Evolutionary conservation across 257 asterid genomes (phyloP).

Genomic region (Ligustrum vulgare): DNA sequence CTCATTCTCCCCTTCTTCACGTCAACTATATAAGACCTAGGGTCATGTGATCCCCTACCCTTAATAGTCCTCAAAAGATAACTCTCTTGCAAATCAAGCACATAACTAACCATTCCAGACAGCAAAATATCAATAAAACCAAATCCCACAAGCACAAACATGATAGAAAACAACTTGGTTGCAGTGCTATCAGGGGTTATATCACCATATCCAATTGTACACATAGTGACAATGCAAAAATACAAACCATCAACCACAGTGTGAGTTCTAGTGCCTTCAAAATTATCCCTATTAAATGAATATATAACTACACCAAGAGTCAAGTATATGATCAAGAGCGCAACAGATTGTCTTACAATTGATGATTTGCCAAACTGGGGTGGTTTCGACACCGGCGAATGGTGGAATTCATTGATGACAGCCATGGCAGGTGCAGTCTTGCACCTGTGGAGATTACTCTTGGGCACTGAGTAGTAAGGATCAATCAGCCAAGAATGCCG

Average conservation of each 20-base stretch:
- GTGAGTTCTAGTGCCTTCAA: conserved; percentile 65
- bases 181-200: conserved; percentile 71
- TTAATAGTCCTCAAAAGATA: conserved; percentile 72
- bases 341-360: conserved; percentile 66
- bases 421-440: conserved; percentile 94
- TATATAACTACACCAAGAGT: conserved; percentile 76
- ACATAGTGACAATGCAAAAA: conserved; percentile 94
- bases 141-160: conserved; percentile 89
- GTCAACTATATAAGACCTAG: conserved; percentile 71
- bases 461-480: conserved; percentile 50
- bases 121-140: conserved; percentile 87
- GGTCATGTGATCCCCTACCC: conserved; percentile 47
- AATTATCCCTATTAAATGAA: conserved; percentile 52
- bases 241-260: conserved; percentile 93
- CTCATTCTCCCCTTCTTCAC: conserved; percentile 98
- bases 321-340: conserved; percentile 68
- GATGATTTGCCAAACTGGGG: conserved; percentile 53
- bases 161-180: conserved; percentile 73
- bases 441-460: conserved; percentile 71
- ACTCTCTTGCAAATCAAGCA: conserved; percentile 94
- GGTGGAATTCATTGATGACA: conserved; percentile 57
- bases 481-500: conserved; percentile 61
- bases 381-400: conserved; percentile 32
- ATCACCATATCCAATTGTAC: conserved; percentile 98
- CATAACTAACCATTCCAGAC: conserved; percentile 82